Evolutionary conservation across 352 stramenopile genomes (phyloP).

Genomic region (Phytopythium vexans): DNA sequence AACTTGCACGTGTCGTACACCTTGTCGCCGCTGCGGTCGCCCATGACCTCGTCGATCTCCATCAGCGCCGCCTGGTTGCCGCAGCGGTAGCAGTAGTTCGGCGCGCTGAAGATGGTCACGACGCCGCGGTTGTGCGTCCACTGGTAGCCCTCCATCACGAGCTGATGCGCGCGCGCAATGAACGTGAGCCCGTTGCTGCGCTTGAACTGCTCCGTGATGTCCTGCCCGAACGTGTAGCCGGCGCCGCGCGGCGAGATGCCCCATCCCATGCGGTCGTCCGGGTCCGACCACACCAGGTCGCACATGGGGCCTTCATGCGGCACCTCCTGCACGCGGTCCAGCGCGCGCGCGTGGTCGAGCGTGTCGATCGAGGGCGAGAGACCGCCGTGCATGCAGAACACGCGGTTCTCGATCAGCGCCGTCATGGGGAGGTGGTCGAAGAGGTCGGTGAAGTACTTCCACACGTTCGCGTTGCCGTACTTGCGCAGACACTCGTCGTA

Average conservation of each 20-base stretch:
- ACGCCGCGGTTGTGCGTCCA: constrained; percentile 91
- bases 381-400: constrained; percentile 90
- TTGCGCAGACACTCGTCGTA: constrained; percentile 99
- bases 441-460: constrained; percentile 90
- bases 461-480: constrained; percentile 92
- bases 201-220: constrained; percentile 90
- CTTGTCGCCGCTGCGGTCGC: constrained; percentile 83
- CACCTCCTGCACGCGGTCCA: constrained; percentile 86
- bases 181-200: constrained; percentile 87
- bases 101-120: constrained; percentile 91
- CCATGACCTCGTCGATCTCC: constrained; percentile 93
- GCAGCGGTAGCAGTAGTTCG: constrained; percentile 95
- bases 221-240: constrained; percentile 85
- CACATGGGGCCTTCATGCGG: constrained; percentile 87
- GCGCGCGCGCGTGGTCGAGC: constrained; percentile 77
- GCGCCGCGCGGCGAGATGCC: constrained; percentile 84
- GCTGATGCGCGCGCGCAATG: constrained; percentile 84
- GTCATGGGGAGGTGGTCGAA: constrained; percentile 89
- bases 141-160: constrained; percentile 95
- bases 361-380: constrained; percentile 88
- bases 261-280: constrained; percentile 84
- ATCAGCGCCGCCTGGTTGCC: constrained; percentile 96
- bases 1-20: constrained; percentile 92
- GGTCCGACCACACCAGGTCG: constrained; percentile 88
- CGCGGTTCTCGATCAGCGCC: constrained; percentile 84